Evolutionary conservation across 495 filamentous ascomycete genomes (phyloP), one percentile per base, ranked within the genome.

Genomic region (Hypomontagnella submonticulosa): DNA sequence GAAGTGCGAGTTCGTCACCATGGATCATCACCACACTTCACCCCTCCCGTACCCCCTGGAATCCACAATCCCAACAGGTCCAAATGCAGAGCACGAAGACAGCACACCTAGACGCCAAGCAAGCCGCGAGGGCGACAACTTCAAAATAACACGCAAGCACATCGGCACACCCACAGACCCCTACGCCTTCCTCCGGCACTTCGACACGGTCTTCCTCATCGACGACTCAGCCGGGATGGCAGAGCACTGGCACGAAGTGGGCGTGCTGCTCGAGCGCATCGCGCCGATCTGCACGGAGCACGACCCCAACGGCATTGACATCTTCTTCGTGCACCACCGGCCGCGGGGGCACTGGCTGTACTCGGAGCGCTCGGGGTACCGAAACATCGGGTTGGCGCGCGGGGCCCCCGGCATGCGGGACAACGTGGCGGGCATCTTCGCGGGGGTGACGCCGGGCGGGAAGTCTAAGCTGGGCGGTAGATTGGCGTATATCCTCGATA

Each of bases 151-250:
- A 18, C 56, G 56, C 15, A 33, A 59, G 61, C 30, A 78, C 88
- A 15, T 56, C 30, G 32, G 11, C 19, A 36, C 32, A 1, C 15
- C 7, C 8, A 9, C 40, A 63, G 88, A 90, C 71, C 85, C 80
- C 0, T 96, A 91, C 73, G 83, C 86, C 11, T 95, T 96, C 76
- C 91, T 98, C 18, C 56, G 66, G 23, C 82, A 81, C 57, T 97
- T 97, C 76, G 92, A 97, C 80, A 97, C 92, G 7, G 75, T 92
- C 49, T 92, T 93, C 70, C 76, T 94, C 0, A 89, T 97, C 73
- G 93, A 97, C 70, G 93, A 97, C 78, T 92, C 89, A 32, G 86
- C 85, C n/a, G 89, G 85, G 70, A 97, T 97, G 93, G 77, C 80
- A 11, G 85, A 86, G 57, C 83, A 83, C 50, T 97, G 93, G 93